Evolutionary conservation across 176 grass and related monocot genomes (phyloP), one percentile per base, ranked within the genome.

Genomic region (Hyparrhenia diplandra): DNA sequence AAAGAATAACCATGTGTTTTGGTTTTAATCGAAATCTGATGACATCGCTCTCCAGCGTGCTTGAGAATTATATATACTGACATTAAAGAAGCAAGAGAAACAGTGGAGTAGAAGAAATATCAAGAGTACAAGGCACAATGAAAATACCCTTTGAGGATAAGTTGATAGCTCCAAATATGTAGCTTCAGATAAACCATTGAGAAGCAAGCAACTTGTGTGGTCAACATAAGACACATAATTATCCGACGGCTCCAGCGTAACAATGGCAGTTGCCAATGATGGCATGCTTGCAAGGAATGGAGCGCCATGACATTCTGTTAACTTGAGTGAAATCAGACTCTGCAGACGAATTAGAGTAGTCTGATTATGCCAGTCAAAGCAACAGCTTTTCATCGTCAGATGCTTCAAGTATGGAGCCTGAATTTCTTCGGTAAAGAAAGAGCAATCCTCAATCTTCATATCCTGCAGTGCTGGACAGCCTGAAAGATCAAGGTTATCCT

Each of bases 311-410:
- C 39, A 70, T 1, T 16, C 12, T 42, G 2, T 43, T 2, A 70
- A 28, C 1, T 17, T 1, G 11, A 70, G n/a, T 25, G n/a, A 70
- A 45, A 70, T 6, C 14, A 70, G 67, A 27, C 13, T 45, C 3
- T 12, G 67, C 40, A 42, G 12, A 17, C 5, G 67, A 27, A 70
- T 17, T 25, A 13, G 0, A 43, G n/a, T 27, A n/a, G n/a, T n/a
- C n/a, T n/a, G n/a, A 1, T 7, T 17, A 1, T 3, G 0, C 10
- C 6, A 0, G 2, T 14, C 1, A 45, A 45, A 70, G 11, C 1
- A 2, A 70, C 39, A 16, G 1, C 1, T 1, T 8, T 23, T 6
- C 11, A 70, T 4, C 11, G 2, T 45, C 40, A 45, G 12, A 43
- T 27, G 36, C 67, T 70, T 10, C 39, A 70, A 14, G 2, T 12